phyloP scores from a whole-genome alignment of 2,329 filamentous ascomycete species.

The Pseudocercospora eumusae region DNA sequence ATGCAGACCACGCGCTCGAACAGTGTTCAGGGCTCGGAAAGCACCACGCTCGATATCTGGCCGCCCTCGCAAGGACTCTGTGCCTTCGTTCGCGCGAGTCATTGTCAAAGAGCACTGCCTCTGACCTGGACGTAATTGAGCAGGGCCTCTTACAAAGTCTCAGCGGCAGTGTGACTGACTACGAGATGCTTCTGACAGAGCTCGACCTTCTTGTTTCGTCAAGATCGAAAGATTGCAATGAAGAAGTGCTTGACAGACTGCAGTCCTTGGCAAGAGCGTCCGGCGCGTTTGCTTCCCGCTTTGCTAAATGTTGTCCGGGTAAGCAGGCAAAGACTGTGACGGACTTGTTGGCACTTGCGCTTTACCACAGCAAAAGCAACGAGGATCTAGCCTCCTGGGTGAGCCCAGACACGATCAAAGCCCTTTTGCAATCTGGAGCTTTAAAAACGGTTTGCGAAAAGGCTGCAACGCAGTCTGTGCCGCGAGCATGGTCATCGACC shows the following conservation, averaged over 20 bases:
- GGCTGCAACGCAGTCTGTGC: constrained; percentile 52
- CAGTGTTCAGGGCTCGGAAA: constrained; percentile 20
- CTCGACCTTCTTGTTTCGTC: constrained; percentile 22
- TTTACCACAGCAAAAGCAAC: constrained; percentile 23
- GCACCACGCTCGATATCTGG: constrained; percentile 28
- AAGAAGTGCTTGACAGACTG: not conserved
- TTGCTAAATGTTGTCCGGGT: constrained; percentile 30
- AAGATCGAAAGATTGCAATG: not conserved
- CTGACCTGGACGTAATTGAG: constrained; percentile 12
- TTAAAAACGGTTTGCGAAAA: constrained; percentile 56
- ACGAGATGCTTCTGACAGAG: constrained; percentile 32
- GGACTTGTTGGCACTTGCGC: constrained; percentile 28
- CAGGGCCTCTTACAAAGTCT: constrained; percentile 24
- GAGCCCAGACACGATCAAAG: constrained; percentile 62
- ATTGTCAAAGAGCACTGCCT: not conserved
- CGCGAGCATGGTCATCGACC: constrained; percentile 29
- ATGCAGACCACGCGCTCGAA: constrained; percentile 20
- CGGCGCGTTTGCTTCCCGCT: constrained; percentile 36
- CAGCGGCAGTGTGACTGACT: constrained; percentile 31
- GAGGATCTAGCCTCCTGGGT: constrained; percentile 34
- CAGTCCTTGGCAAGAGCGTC: constrained; percentile 19
- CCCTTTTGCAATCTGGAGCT: constrained; percentile 60
- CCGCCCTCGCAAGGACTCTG: constrained; percentile 17
- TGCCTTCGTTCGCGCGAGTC: not conserved
- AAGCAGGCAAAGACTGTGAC: constrained; percentile 19